phyloP scores from a whole-genome alignment of 2,329 filamentous ascomycete species.

The Fusarium sp. region DNA sequence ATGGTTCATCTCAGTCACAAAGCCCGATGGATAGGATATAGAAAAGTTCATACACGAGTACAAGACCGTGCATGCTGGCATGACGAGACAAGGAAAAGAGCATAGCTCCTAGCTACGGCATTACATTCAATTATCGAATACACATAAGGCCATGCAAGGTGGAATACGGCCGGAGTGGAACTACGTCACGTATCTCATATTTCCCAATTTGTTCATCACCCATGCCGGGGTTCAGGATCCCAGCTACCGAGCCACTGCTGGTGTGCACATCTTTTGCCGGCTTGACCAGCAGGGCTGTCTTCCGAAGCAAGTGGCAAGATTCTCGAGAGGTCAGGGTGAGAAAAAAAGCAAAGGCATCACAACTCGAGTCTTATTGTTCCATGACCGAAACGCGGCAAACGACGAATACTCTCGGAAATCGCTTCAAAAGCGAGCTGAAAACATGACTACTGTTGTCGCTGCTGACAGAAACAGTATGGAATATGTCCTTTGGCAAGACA shows the following conservation, averaged over 20 bases:
- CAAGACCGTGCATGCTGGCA: constrained; percentile 5
- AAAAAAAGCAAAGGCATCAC: neutral
- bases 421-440: neutral
- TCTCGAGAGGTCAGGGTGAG: neutral
- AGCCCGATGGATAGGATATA: neutral
- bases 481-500: constrained; percentile 3
- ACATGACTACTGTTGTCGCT: neutral
- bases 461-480: neutral
- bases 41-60: constrained; percentile 5
- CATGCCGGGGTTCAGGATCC: constrained; percentile 4
- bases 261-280: constrained; percentile 4
- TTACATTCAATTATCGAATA: neutral
- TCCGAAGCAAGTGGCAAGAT: neutral
- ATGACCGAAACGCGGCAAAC: neutral
- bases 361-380: neutral
- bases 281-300: neutral
- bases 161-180: neutral
- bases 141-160: neutral
- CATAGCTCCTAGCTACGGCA: neutral
- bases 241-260: constrained; percentile 2
- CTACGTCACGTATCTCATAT: constrained; percentile 2
- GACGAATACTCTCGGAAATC: neutral
- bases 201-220: neutral
- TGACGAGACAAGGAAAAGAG: neutral
- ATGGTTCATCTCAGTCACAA: constrained; percentile 2